Evolutionary conservation across 2,329 filamentous ascomycete genomes (phyloP), one percentile per base, ranked within the genome.

Genomic region (Colletotrichum echinochloae): DNA sequence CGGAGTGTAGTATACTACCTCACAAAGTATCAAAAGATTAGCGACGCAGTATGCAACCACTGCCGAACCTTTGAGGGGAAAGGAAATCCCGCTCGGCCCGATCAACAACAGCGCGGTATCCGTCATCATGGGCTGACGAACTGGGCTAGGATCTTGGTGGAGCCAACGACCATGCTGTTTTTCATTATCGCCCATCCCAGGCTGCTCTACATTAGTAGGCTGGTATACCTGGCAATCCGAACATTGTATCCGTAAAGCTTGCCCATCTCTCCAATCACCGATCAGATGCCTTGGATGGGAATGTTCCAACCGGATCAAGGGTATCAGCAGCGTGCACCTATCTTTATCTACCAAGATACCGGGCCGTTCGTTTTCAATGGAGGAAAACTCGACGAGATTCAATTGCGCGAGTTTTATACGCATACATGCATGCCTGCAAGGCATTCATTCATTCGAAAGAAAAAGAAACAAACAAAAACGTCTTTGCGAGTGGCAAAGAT

Each of bases 131-230:
- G 37, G 23, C 39, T 71, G 57, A 56, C 52, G 7, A 18, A 20
- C 8, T 68, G 65, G n/a, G n/a, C n/a, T n/a, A n/a, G n/a, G n/a
- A n/a, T n/a, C n/a, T n/a, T n/a, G n/a, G n/a, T 26, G 20, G n/a
- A 37, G 48, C 41, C 48, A 2, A 62, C 26, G 23, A 1, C 20
- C 11, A 2, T 14, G 5, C 9, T 62, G 63, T n/a, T 46, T 59
- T 18, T 66, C 57, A 2, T 20, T 61, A 9, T 70, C 64, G 16
- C 28, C 51, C 5, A 28, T 41, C 3, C 37, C 68, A 23, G 59
- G 59, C 14, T 62, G 57, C 52, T 67, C 60, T n/a, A n/a, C n/a
- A n/a, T n/a, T n/a, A n/a, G n/a, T 39, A 67, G 57, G 39, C 44
- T 60, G 11, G 33, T 56, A 2, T 68, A 60, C 9, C 52, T 4